These are phyloP conservation scores for Porcisia deanei DNA, from an alignment of 208 protist species.

Conservation along the genomic window DNA sequence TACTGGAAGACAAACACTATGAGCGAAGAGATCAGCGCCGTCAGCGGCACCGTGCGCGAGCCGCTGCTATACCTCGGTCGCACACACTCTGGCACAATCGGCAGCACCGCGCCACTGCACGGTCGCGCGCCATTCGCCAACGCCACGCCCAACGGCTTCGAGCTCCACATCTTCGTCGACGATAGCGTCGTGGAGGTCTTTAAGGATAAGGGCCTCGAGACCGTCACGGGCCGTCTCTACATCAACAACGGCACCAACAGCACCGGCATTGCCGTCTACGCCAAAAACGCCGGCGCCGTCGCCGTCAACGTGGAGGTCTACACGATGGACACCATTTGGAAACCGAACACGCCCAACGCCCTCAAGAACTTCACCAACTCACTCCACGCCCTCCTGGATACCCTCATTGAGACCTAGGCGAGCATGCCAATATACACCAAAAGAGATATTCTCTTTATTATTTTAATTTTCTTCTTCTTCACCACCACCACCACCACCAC, in stretches of 20 bases:
- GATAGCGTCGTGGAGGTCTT: constrained; percentile 46
- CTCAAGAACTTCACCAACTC: constrained; percentile 23
- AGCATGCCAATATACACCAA: neutral
- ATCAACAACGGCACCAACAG: constrained; percentile 12
- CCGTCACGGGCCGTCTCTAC: constrained; percentile 37
- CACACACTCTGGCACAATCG: constrained; percentile 29
- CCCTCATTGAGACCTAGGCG: constrained; percentile 15
- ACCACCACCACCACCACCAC: too few species aligned
- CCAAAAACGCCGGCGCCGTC: constrained; percentile 20
- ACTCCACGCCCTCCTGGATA: constrained; percentile 33
- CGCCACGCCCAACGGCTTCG: constrained; percentile 27
- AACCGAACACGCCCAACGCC: constrained; percentile 10
- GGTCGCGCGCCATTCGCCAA: constrained; percentile 39
- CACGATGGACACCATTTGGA: constrained; percentile 42
- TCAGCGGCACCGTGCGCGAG: constrained; percentile 19
- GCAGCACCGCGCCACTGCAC: constrained; percentile 25
- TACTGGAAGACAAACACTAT: constrained; percentile 31
- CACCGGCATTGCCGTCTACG: constrained; percentile 30
- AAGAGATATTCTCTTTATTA: too few species aligned
- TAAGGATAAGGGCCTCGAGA: constrained; percentile 46
- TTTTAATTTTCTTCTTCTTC: neutral
- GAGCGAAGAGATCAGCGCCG: neutral
- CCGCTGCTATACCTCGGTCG: constrained; percentile 39
- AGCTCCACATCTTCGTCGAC: constrained; percentile 42
- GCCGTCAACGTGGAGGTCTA: constrained; percentile 27